Conservation (phyloP, 768 basidiomycete genomes). For the Podaxis pistillaris region DNA sequence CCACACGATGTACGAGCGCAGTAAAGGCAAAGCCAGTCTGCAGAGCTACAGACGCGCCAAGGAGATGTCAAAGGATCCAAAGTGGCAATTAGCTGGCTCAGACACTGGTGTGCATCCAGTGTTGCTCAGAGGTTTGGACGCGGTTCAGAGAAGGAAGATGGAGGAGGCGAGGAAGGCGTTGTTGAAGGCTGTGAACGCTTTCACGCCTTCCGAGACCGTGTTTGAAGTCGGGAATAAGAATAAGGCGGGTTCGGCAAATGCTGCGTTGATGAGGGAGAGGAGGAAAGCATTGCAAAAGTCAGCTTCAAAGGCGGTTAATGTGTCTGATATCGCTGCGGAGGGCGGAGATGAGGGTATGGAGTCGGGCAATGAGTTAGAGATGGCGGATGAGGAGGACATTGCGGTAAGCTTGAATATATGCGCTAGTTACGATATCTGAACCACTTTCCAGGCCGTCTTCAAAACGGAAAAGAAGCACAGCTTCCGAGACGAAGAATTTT, state of each 20-base stretch:
- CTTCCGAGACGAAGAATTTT: conserved; percentile 83
- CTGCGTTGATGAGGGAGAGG: conserved; percentile 84
- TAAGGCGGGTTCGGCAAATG: conserved; percentile 61
- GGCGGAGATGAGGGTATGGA: conserved; percentile 35
- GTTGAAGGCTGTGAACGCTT: conserved; percentile 73
- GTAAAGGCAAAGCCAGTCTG: conserved; percentile 84
- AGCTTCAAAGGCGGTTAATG: conserved; percentile 42
- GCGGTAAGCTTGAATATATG: conserved; percentile 44
- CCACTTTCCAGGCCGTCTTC: conserved; percentile 57
- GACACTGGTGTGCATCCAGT: conserved; percentile 75
- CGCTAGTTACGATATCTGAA: neutral
- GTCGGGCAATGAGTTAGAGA: conserved; percentile 42
- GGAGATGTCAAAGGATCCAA: conserved; percentile 70
- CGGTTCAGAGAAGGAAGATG: conserved; percentile 33
- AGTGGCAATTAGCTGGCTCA: conserved; percentile 69
- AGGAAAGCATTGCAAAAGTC: conserved; percentile 75
- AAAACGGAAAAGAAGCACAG: conserved; percentile 48
- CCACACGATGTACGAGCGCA: conserved; percentile 91
- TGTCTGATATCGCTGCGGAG: conserved; percentile 30
- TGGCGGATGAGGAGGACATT: conserved; percentile 81
- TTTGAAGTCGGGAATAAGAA: conserved; percentile 83
- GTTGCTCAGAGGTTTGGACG: conserved; percentile 40
- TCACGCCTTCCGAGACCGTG: conserved; percentile 85
- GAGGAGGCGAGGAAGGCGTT: conserved; percentile 64
- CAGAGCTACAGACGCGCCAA: conserved; percentile 89